Base-by-base conservation (phyloP, 768 basidiomycete species). In the Mycena kentingensis region DNA sequence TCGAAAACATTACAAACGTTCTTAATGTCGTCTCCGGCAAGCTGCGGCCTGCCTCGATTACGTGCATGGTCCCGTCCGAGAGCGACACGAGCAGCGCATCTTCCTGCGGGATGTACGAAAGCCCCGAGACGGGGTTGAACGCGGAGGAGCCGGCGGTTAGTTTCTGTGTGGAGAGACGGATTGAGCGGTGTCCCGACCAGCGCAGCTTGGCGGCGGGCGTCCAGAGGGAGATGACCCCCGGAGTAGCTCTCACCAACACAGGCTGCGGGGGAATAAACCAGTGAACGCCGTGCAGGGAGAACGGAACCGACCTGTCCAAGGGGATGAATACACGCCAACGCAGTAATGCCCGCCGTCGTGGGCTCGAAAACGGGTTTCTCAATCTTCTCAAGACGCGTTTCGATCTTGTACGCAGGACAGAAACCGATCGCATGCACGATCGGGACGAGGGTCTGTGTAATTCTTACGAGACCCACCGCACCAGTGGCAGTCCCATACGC, bases 21-120 rank as follows among this genome's bases (percentile, higher is more conserved):
- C n/a, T n/a, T n/a, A n/a, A n/a, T n/a, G n/a, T n/a, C n/a, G n/a
- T 58, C 57, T 42, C 71, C 54, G 47, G 44, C 46, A 60, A 71
- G 65, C 31, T 61, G 60, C 19, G 75, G 80, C 24, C 19, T 26
- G 67, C 62, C 52, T 72, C 66, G 50, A 82, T 65, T 37, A 65
- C 70, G 55, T 80, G 77, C 51, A 80, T 64, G 11, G 79, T 76
- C 16, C 82, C 81, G 47, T 83, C 81, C 25, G 73, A 67, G 25
- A 81, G 68, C 12, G 76, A 67, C 34, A 82, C 61, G 19, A 81
- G 59, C 43, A 79, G 70, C 3, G 67, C 47, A 52, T 82, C 81
- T 37, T 62, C 67, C 44, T 67, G 64, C 11, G 51, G 63, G 44
- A 68, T 55, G 58, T 81, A 79, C 43, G 68, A 60, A 46, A 80